Conservation (phyloP, 257 asterid genomes). For the Euphrasia confusa region DNA sequence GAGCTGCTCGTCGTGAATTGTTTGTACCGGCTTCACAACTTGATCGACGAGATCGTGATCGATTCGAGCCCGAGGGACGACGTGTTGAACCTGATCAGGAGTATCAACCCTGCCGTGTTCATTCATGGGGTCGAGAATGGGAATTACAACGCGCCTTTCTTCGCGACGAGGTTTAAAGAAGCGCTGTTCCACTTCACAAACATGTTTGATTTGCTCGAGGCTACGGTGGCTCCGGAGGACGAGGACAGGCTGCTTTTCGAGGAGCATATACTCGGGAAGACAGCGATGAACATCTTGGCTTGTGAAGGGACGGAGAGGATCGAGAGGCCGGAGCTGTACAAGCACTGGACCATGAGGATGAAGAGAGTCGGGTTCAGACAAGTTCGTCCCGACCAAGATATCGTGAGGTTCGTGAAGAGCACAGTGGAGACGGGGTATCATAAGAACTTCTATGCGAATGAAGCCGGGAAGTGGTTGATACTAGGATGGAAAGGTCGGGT, state of each 20-base stretch:
- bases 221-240: constrained; percentile 29
- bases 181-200: constrained; percentile 40
- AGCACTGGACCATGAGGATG: constrained; percentile 41
- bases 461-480: constrained; percentile 47
- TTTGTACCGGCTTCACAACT: too few species aligned
- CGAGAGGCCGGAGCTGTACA: constrained; percentile 51
- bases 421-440: constrained; percentile 33
- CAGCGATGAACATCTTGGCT: constrained; percentile 35
- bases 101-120: constrained; percentile 31
- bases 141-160: constrained; percentile 44
- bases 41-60: too few species aligned
- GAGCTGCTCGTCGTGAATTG: too few species aligned
- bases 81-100: constrained; percentile 17
- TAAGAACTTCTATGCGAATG: constrained; percentile 43
- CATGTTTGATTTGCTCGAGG: constrained; percentile 33
- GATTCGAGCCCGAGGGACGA: constrained; percentile 29
- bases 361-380: constrained; percentile 40
- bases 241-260: constrained; percentile 25
- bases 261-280: constrained; percentile 38
- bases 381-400: constrained; percentile 29
- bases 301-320: constrained; percentile 53
- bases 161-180: constrained; percentile 43
- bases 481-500: constrained; percentile 62
- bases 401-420: constrained; percentile 24
- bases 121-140: constrained; percentile 39